These are phyloP conservation scores for Odontarrhena argentea DNA, from an alignment of 345 rosid species.

Conservation along the genomic window DNA sequence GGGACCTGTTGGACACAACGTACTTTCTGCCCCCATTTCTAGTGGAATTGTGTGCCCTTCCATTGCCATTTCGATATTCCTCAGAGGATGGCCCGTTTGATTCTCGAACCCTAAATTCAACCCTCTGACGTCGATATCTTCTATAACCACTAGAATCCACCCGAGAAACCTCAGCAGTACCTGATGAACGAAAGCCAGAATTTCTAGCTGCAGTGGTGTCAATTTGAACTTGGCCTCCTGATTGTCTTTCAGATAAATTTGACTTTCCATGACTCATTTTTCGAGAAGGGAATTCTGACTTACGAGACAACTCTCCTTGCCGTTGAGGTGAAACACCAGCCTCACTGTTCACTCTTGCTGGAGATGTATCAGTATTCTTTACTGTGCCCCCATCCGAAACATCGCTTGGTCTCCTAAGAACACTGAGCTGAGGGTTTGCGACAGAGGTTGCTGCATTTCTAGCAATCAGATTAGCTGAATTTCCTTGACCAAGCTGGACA, in stretches of 20 bases:
- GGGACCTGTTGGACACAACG: conserved; percentile 53
- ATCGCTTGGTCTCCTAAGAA: conserved; percentile 51
- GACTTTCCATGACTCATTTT: conserved; percentile 48
- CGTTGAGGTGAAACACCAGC: conserved; percentile 43
- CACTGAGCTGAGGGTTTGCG: conserved; percentile 52
- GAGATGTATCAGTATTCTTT: conserved; percentile 44
- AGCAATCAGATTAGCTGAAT: conserved; percentile 40
- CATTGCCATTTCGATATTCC: conserved; percentile 54
- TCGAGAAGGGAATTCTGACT: conserved; percentile 43
- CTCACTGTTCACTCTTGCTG: conserved; percentile 47
- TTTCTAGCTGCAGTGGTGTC: conserved; percentile 53
- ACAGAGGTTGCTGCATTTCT: conserved; percentile 44
- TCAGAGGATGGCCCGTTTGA: conserved; percentile 47
- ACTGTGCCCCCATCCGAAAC: conserved; percentile 46
- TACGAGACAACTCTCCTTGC: conserved; percentile 49
- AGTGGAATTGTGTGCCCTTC: conserved; percentile 47
- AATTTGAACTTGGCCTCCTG: conserved; percentile 48
- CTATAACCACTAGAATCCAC: conserved; percentile 63
- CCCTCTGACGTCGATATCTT: conserved; percentile 58
- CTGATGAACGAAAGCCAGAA: conserved; percentile 55
- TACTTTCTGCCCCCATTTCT: conserved; percentile 57
- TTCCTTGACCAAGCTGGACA: conserved; percentile 50
- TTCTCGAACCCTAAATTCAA: conserved; percentile 83
- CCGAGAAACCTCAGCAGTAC: conserved; percentile 54
- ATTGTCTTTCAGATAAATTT: conserved; percentile 45